phyloP scores from a whole-genome alignment of 2,329 filamentous ascomycete species.

The Curvularia lunata region DNA sequence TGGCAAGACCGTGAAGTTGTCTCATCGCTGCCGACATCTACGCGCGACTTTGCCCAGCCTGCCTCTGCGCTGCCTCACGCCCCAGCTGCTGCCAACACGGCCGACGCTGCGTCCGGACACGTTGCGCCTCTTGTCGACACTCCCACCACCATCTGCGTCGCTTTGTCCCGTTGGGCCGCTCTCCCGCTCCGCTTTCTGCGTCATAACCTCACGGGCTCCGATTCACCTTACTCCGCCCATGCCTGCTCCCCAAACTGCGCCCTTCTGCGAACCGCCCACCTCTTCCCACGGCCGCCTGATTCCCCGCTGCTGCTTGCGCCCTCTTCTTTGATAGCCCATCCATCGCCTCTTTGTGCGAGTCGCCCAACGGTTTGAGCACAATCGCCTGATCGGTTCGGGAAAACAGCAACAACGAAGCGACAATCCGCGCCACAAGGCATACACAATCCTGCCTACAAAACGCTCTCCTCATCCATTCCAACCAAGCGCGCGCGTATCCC shows the following conservation, averaged over 20 bases:
- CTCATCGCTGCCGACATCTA: slow-evolving; percentile 18
- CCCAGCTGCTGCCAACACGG: neutral
- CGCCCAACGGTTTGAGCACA: slow-evolving; percentile 23
- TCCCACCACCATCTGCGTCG: neutral
- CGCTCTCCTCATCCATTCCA: neutral
- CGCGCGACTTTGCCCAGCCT: slow-evolving; percentile 13
- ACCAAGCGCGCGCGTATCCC: neutral
- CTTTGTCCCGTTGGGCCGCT: slow-evolving; percentile 2
- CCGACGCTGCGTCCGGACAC: slow-evolving; percentile 1
- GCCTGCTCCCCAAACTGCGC: slow-evolving; percentile 9
- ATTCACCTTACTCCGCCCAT: slow-evolving; percentile 12
- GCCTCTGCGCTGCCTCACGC: neutral
- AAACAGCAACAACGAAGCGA: slow-evolving; percentile 24
- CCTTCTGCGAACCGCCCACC: slow-evolving; percentile 8
- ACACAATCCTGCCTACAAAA: slow-evolving; percentile 18
- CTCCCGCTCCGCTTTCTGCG: slow-evolving; percentile 6
- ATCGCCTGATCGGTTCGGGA: slow-evolving; percentile 19
- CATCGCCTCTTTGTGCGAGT: slow-evolving; percentile 20
- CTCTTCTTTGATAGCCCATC: slow-evolving; percentile 4
- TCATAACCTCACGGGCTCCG: slow-evolving; percentile 9
- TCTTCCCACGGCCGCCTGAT: slow-evolving; percentile 11
- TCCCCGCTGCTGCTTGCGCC: slow-evolving; percentile 8
- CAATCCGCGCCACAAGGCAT: slow-evolving; percentile 17
- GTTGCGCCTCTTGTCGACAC: slow-evolving; percentile 3
- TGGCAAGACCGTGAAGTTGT: slow-evolving; percentile 19